Base-by-base conservation (phyloP, 805 yeast genomes). In the Starmerella apicola region DNA sequence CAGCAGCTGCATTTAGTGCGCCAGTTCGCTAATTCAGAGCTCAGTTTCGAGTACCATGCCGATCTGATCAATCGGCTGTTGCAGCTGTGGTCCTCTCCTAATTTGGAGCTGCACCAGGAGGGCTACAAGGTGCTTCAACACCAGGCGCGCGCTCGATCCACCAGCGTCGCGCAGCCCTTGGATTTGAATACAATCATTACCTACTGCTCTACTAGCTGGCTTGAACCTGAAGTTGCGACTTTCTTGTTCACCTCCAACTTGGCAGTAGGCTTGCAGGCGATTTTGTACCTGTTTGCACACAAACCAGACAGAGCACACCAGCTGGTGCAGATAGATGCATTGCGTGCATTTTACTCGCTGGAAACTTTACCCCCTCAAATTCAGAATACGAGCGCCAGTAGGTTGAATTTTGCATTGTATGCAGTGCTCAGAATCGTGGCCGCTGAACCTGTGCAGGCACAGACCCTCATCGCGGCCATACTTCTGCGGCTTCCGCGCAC, bases 141-240 rank as follows among this genome's bases (percentile, higher is more conserved):
- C 29, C 46, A 43, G 37, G 27, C 28, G 13, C 7, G 43, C 46
- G 19, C 38, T 40, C n/a, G 13, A n/a, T 8, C 29, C 39, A 3
- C 29, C 38, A 18, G n/a, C 34, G 3, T 9, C 17, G 4, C 32
- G 10, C 12, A 23, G 10, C 7, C 26, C 26, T 8, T 23, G 10
- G 12, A 12, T 7, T 7, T 12, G 10, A 8, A 7, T 8, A 23
- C 26, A 7, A 23, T 43, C 15, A 9, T 37, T 12, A 7, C 8
- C 9, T 29, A 34, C n/a, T 17, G 36, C 5, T 4, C 39, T 19
- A 18, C 10, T 21, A 26, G 26, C 10, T 20, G 3, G 8, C 6
- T 5, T 7, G 20, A 30, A 9, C 6, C 19, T 4, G 29, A 5
- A 17, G 26, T 23, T 23, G 26, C 26, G 7, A 7, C 7, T 8